These are phyloP conservation scores for Akanthomyces muscarius DNA, from an alignment of 2,329 filamentous ascomycete genomes.

Conservation along the genomic window DNA sequence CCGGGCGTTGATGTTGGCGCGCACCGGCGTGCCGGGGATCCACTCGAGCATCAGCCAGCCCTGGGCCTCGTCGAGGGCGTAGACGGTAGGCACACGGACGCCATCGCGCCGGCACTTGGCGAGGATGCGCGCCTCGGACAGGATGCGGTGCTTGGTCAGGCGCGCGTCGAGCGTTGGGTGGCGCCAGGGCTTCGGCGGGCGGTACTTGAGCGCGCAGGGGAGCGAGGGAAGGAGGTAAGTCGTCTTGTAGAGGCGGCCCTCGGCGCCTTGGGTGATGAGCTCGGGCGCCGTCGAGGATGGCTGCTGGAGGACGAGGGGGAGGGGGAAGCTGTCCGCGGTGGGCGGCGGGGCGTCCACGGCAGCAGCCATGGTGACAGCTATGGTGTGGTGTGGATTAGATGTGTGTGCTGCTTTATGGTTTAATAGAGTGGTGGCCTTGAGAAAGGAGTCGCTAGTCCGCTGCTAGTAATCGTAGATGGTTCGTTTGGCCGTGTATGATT, in stretches of 20 bases:
- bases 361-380: conserved; percentile 7
- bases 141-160: conserved; percentile 79
- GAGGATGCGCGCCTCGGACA: conserved; percentile 84
- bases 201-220: conserved; percentile 82
- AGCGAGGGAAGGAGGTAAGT: conserved; percentile 66
- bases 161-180: conserved; percentile 85
- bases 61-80: conserved; percentile 59
- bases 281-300: conserved; percentile 55
- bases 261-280: conserved; percentile 89
- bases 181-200: conserved; percentile 85
- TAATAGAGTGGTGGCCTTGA: neutral
- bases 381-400: neutral
- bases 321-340: conserved; percentile 38
- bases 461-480: neutral
- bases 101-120: conserved; percentile 74
- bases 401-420: too few relatives aligned
- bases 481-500: neutral
- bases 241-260: conserved; percentile 89
- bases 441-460: neutral
- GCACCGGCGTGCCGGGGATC: conserved; percentile 70
- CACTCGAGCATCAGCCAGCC: conserved; percentile 84
- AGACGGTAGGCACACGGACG: conserved; percentile 75
- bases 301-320: conserved; percentile 62
- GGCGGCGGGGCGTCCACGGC: neutral
- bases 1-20: conserved; percentile 65